Evolutionary conservation across 768 basidiomycete species (phyloP).

Genomic region (Postia placenta): DNA sequence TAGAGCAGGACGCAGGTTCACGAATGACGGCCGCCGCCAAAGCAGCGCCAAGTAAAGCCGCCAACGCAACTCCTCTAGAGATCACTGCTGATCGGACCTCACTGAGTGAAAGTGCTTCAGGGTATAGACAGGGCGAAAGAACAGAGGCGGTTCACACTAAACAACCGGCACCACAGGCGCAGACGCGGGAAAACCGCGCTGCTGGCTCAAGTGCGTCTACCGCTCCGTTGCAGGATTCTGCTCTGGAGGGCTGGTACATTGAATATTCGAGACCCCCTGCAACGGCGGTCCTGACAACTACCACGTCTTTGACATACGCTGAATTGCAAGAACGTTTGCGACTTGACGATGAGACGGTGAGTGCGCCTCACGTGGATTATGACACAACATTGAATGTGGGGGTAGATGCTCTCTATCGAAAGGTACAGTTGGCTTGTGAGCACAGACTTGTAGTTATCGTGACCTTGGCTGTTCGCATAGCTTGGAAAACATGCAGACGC

Average conservation of each 20-base stretch:
- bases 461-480: constrained; percentile 1
- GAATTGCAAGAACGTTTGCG: constrained; percentile 23
- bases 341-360: constrained; percentile 36
- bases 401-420: constrained; percentile 25
- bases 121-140: neutral
- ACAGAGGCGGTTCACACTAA: neutral
- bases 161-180: neutral
- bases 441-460: neutral
- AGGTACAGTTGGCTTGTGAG: constrained; percentile 21
- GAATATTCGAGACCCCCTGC: constrained; percentile 35
- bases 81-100: neutral
- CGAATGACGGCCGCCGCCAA: neutral
- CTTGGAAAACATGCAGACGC: constrained; percentile 15
- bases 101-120: neutral
- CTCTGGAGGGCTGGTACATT: constrained; percentile 29
- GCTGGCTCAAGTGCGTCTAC: neutral
- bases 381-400: too few relatives aligned
- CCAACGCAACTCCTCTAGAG: neutral
- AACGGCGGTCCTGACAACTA: constrained; percentile 23
- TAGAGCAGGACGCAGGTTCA: neutral
- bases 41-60: neutral
- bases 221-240: neutral
- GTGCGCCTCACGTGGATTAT: constrained; percentile 10
- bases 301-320: constrained; percentile 26
- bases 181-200: too few relatives aligned